A percentile compares a stretch with the other conserved stretches of the same genome.
phyloP scores from a whole-genome alignment of 495 filamentous ascomycete genomes.

The Evansstolkia leycettana region DNA sequence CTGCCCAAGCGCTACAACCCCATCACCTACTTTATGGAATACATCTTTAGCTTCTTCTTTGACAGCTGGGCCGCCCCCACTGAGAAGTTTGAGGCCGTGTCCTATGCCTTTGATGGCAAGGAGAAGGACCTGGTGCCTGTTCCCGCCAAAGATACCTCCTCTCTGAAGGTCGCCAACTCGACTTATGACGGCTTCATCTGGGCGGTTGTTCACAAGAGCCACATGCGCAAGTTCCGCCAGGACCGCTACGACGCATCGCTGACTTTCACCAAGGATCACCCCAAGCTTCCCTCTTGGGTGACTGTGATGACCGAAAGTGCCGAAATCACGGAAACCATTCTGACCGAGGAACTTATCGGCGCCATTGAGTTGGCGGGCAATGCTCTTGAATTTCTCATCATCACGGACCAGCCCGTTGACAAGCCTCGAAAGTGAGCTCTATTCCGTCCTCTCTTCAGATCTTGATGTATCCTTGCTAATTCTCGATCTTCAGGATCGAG shows the following conservation, averaged over 20 bases:
- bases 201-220: slow-evolving; percentile 89
- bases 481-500: slow-evolving; percentile 49
- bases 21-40: slow-evolving; percentile 55
- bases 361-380: slow-evolving; percentile 74
- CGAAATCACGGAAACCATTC: slow-evolving; percentile 78
- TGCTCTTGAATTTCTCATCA: slow-evolving; percentile 73
- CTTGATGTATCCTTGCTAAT: slow-evolving; percentile 9
- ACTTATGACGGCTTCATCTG: slow-evolving; percentile 85
- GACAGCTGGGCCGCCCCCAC: slow-evolving; percentile 54
- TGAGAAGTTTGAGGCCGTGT: slow-evolving; percentile 60
- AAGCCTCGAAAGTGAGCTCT: slow-evolving; percentile 69
- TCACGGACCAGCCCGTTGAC: slow-evolving; percentile 83
- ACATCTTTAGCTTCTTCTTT: slow-evolving; percentile 60
- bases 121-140: slow-evolving; percentile 65
- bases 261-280: slow-evolving; percentile 80
- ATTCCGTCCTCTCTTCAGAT: not conserved
- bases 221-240: slow-evolving; percentile 79
- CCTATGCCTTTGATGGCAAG: slow-evolving; percentile 84
- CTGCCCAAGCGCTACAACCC: slow-evolving; percentile 89
- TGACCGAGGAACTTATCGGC: slow-evolving; percentile 73
- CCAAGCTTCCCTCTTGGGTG: slow-evolving; percentile 81
- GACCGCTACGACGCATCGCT: slow-evolving; percentile 92
- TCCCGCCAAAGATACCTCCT: slow-evolving; percentile 33
- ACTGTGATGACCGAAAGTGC: slow-evolving; percentile 95
- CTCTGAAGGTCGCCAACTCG: slow-evolving; percentile 52